Evolutionary conservation across 1,284 basidiomycete genomes (phyloP).

Genomic region (Cutaneotrichosporon sp.): DNA sequence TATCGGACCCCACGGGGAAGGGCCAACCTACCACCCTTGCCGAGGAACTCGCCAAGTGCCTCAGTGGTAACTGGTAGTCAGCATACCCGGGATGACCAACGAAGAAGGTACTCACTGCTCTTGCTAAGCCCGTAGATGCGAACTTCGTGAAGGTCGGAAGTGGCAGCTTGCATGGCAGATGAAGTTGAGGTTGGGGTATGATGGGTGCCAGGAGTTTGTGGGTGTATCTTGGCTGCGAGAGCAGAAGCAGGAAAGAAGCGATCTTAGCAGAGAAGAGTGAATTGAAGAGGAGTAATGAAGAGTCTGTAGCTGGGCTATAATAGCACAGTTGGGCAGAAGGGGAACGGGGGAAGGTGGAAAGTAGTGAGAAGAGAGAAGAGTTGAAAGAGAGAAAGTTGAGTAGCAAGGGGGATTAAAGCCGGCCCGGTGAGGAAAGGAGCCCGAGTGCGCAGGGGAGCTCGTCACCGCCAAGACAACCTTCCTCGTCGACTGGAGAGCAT

Average conservation of each 20-base stretch:
- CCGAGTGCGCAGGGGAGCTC: not conserved
- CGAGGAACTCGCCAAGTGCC: conserved; percentile 38
- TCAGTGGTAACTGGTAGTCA: conserved; percentile 36
- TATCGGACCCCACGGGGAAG: not conserved
- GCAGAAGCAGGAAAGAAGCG: not conserved
- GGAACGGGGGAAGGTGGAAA: not conserved
- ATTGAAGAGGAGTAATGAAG: not conserved
- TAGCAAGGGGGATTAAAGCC: not conserved
- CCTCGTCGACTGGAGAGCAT: not conserved
- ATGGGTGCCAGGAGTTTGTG: not conserved
- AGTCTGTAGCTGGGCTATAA: not conserved
- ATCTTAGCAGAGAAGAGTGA: conserved; percentile 1
- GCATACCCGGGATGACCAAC: not conserved
- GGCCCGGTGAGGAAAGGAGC: not conserved
- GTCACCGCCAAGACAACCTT: not conserved
- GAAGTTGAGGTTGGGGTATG: not conserved
- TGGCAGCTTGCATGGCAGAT: conserved; percentile 11
- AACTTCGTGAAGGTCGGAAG: conserved; percentile 27
- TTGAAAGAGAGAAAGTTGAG: conserved; percentile 8
- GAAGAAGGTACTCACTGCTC: conserved; percentile 13
- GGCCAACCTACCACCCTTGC: conserved; percentile 30
- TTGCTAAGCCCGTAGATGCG: conserved; percentile 34
- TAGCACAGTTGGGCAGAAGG: not conserved
- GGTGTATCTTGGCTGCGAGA: not conserved
- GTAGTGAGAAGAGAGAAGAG: conserved; percentile 9